Evolutionary conservation across 495 filamentous ascomycete genomes (phyloP).

Genomic region (Symbiotaphrina buchneri): DNA sequence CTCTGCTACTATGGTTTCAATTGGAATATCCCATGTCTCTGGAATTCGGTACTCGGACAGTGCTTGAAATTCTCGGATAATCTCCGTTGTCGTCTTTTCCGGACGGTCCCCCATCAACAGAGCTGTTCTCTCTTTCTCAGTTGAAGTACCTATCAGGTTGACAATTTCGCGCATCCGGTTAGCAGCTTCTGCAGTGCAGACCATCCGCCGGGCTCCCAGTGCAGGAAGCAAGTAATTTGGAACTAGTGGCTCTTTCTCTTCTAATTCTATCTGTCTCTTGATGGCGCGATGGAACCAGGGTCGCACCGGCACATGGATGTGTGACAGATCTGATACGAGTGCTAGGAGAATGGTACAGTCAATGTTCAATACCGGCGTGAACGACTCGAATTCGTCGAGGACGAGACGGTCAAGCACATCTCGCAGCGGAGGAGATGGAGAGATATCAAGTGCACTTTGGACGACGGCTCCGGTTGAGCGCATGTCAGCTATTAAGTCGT

Average conservation of each 20-base stretch:
- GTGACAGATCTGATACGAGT: constrained; percentile 48
- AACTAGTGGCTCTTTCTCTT: constrained; percentile 34
- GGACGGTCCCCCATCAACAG: constrained; percentile 23
- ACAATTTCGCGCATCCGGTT: constrained; percentile 44
- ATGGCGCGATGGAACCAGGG: constrained; percentile 30
- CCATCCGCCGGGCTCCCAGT: constrained; percentile 24
- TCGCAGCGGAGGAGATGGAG: constrained; percentile 8
- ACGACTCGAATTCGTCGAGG: constrained; percentile 25
- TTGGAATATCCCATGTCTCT: constrained; percentile 10
- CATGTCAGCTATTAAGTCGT: constrained; percentile 30
- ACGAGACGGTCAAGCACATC: constrained; percentile 22
- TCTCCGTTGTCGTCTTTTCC: constrained; percentile 2
- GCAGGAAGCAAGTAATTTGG: constrained; percentile 39
- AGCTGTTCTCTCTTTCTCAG: constrained; percentile 30
- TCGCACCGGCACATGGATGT: constrained; percentile 21
- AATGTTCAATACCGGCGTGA: constrained; percentile 40
- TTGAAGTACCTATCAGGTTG: constrained; percentile 36
- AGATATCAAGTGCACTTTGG: constrained; percentile 9
- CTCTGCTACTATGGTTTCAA: constrained; percentile 9
- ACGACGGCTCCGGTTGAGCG: constrained; percentile 30
- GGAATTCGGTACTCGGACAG: constrained; percentile 11
- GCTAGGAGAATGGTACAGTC: constrained; percentile 57
- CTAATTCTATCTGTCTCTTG: constrained; percentile 38
- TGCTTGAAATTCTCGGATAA: constrained; percentile 8
- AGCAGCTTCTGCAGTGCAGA: constrained; percentile 40